phyloP scores from a whole-genome alignment of 2,329 filamentous ascomycete species.

The Cladophialophora carrionii region DNA sequence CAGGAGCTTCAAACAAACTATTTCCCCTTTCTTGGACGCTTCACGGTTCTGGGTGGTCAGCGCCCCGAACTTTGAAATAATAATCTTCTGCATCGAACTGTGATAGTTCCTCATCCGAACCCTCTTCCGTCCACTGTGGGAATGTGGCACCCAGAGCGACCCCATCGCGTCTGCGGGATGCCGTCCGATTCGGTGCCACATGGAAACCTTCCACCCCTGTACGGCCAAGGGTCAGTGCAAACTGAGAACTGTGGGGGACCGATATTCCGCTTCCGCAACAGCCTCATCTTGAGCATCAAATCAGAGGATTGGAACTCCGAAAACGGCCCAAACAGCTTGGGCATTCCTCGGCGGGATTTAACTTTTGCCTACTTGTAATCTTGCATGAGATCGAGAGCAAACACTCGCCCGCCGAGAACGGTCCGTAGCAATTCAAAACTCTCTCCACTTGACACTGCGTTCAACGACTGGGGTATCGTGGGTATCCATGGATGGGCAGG shows the following conservation, averaged over 20 bases:
- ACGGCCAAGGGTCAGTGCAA: not conserved
- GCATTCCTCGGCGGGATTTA: not conserved
- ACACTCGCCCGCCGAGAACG: not conserved
- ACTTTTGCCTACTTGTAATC: not conserved
- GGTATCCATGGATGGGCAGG: too few relatives aligned
- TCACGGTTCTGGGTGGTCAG: not conserved
- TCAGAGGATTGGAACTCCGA: not conserved
- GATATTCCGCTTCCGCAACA: conserved; percentile 11
- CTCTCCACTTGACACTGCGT: not conserved
- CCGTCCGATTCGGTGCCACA: conserved; percentile 16
- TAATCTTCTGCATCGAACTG: not conserved
- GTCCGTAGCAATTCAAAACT: not conserved
- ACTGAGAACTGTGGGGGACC: not conserved
- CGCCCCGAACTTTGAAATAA: not conserved
- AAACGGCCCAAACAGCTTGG: not conserved
- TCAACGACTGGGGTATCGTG: not conserved
- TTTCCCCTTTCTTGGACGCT: not conserved
- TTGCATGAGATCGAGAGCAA: not conserved
- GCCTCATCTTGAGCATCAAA: conserved; percentile 7
- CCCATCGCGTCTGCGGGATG: not conserved
- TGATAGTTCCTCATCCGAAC: not conserved
- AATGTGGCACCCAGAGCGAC: not conserved
- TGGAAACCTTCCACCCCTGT: not conserved
- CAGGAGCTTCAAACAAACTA: not conserved
- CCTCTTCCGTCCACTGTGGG: not conserved